phyloP scores from a whole-genome alignment of 2,329 filamentous ascomycete species.

The Aspergillus sp. region DNA sequence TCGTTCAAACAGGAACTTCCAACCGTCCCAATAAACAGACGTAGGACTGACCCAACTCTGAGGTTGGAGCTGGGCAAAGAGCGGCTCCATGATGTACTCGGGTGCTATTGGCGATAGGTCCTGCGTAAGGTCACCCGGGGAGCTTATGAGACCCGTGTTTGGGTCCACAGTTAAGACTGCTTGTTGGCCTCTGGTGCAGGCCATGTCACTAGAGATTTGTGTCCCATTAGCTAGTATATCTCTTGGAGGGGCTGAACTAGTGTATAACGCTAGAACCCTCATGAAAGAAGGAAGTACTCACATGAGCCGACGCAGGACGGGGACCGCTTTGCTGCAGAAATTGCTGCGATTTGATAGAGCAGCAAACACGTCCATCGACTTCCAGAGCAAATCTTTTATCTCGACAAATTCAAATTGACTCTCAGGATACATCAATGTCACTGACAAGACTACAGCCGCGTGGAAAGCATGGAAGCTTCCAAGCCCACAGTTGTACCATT shows the following conservation, averaged over 20 bases:
- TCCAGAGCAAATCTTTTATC: constrained; percentile 29
- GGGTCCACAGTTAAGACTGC: constrained; percentile 11
- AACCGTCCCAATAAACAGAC: constrained; percentile 32
- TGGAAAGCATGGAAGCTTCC: constrained; percentile 47
- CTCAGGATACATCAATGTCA: constrained; percentile 32
- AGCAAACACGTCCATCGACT: constrained; percentile 36
- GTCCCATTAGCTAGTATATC: neutral
- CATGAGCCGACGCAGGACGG: constrained; percentile 38
- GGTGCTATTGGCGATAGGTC: constrained; percentile 6
- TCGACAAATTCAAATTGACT: constrained; percentile 32
- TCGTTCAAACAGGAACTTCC: constrained; percentile 11
- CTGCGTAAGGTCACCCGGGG: constrained; percentile 16
- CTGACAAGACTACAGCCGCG: constrained; percentile 37
- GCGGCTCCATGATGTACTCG: constrained; percentile 16
- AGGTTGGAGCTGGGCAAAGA: constrained; percentile 30
- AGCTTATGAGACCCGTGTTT: constrained; percentile 13
- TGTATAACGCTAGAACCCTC: neutral
- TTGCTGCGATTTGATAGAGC: constrained; percentile 36
- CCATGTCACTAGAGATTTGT: constrained; percentile 23
- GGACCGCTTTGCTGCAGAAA: constrained; percentile 41
- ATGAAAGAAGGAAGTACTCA: constrained; percentile 18
- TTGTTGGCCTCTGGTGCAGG: constrained; percentile 23
- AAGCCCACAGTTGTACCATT: constrained; percentile 43
- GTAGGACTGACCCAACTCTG: constrained; percentile 38
- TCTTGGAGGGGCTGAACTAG: too few species aligned